Conservation (phyloP, 768 basidiomycete genomes). For the Kwoniella sp. region DNA sequence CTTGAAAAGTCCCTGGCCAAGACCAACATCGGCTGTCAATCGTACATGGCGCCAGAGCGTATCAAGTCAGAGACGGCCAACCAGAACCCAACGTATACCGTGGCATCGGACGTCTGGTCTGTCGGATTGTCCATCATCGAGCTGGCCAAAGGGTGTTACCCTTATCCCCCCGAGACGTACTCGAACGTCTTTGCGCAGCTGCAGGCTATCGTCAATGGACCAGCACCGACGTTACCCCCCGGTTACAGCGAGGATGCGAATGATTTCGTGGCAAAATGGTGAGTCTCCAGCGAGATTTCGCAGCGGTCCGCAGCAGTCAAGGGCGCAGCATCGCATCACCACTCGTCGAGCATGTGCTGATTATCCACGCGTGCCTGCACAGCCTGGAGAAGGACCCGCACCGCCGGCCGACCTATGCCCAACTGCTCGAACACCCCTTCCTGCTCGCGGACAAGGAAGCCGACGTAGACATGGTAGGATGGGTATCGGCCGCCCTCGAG, state of each 20-base stretch:
- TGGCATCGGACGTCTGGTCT: constrained; percentile 94
- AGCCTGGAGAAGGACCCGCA: constrained; percentile 72
- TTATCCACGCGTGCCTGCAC: neutral
- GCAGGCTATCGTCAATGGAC: constrained; percentile 93
- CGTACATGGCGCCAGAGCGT: constrained; percentile 99
- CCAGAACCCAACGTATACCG: constrained; percentile 82
- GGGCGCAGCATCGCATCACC: neutral
- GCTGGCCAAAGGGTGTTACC: constrained; percentile 79
- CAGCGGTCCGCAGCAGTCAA: neutral
- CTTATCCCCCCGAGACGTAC: constrained; percentile 96
- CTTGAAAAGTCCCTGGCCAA: constrained; percentile 93
- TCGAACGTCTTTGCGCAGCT: constrained; percentile 93
- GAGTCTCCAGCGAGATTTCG: constrained; percentile 25
- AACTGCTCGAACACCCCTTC: constrained; percentile 79
- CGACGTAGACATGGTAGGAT: constrained; percentile 76
- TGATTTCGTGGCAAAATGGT: constrained; percentile 76
- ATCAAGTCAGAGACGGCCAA: constrained; percentile 91
- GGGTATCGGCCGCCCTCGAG: constrained; percentile 60
- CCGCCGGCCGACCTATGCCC: constrained; percentile 72
- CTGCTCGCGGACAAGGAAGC: constrained; percentile 59
- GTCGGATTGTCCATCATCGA: constrained; percentile 91
- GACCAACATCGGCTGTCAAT: constrained; percentile 98
- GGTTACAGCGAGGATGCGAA: constrained; percentile 65
- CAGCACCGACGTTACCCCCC: constrained; percentile 78
- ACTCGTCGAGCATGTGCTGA: neutral